Evolutionary conservation across 352 stramenopile species (phyloP), one percentile per base, ranked within the genome.

Genomic region (Phytophthora agathidicida): DNA sequence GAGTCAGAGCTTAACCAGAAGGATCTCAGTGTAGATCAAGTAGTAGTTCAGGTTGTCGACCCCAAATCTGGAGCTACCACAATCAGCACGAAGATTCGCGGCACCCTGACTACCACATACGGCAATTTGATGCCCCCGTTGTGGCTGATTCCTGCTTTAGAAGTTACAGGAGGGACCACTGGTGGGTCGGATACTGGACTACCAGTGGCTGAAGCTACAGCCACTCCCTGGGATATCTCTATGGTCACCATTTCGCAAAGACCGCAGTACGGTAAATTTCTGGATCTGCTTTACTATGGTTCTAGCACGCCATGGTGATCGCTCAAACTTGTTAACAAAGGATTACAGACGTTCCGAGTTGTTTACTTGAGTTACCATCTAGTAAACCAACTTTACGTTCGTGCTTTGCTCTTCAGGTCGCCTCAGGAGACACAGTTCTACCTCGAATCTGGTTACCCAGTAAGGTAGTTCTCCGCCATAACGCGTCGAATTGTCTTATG

Each of bases 401-500:
- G n/a, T n/a, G n/a, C n/a, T n/a, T n/a, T n/a, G n/a, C n/a, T n/a
- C n/a, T n/a, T n/a, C n/a, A n/a, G n/a, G n/a, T n/a, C n/a, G n/a
- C n/a, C n/a, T n/a, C n/a, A n/a, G n/a, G n/a, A n/a, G n/a, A n/a
- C n/a, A n/a, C n/a, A n/a, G n/a, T n/a, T n/a, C n/a, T n/a, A n/a
- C n/a, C n/a, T n/a, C n/a, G n/a, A n/a, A n/a, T n/a, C n/a, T n/a
- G n/a, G n/a, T 55, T 31, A 57, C 16, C 48, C 48, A 23, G 36
- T 31, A 17, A 67, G 37, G 35, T 67, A 69, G 17, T 53, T 49
- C 17, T 64, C 35, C 44, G 8, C 24, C 45, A 70, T 56, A 24
- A 70, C 60, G 45, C 48, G 55, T 7, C 62, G 62, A 50, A 67
- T 61, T 13, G 62, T 71, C 2, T 7, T 8, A 14, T 39, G 41